Evolutionary conservation across 176 grass and related monocot species (phyloP), one percentile per base, ranked within the genome.

Genomic region (Aegilops bicornis): DNA sequence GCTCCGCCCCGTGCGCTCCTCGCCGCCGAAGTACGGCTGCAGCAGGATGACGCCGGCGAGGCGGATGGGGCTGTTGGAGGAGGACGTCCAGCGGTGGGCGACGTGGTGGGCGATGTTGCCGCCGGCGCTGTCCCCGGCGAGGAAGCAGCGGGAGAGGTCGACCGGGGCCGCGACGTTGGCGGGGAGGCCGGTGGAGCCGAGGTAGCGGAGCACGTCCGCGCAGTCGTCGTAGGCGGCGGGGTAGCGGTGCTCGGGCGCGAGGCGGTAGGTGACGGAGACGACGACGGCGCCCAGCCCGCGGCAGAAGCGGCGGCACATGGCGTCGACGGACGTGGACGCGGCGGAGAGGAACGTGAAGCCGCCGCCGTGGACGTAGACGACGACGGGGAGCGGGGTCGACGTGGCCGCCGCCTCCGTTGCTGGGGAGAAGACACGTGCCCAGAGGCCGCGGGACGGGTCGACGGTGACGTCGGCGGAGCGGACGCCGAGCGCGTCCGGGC

Each of bases 91-190:
- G 3, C 40, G 40, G 40, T 43, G 40, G 10, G 40, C 40, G 40
- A 99, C 97, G 85, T 99, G 97, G 87, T 99, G 97, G 0, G 97
- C 97, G 69, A 99, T 99, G 87, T 99, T 99, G 23, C 97, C 97
- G 4, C 97, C 97, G 0, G 97, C 96, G 82, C 94, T 96, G 87
- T 99, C 97, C 2, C 97, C 97, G 5, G 89, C 92, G 9, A 99
- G 94, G 94, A 99, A 99, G 40, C 40, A 43, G 40, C 10, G 40
- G 40, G 40, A 43, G 40, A 43, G 40, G 10, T 43, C 40, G 40
- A 43, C 40, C 40, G 40, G 40, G 40, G 40, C 10, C 40, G 40
- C 40, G 40, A 43, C 0, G 40, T 43, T 11, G 40, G 32, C 68
- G 8, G 32, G 35, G 78, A 86, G 47, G 32, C 78, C 70, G 1